phyloP scores from a whole-genome alignment of 2,329 filamentous ascomycete genomes.

The Curvularia eragrostidis region DNA sequence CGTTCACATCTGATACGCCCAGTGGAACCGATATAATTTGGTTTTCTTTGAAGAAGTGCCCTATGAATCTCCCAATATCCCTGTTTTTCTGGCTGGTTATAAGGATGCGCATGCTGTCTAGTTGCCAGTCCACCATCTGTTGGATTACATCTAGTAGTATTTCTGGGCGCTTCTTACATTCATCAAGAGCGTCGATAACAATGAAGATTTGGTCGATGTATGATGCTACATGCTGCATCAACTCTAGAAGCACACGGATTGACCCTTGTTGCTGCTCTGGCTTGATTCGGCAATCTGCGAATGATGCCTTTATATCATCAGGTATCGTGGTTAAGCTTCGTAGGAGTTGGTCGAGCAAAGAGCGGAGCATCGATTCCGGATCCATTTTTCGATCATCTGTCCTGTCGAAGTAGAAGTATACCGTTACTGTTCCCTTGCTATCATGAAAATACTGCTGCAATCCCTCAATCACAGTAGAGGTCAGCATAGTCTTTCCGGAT shows the following conservation, averaged over 20 bases:
- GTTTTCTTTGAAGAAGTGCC: conserved; percentile 15
- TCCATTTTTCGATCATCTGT: conserved; percentile 48
- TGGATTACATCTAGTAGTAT: conserved; percentile 37
- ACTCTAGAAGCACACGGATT: conserved; percentile 28
- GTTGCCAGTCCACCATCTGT: conserved; percentile 21
- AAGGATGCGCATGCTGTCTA: conserved; percentile 27
- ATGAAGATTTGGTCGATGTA: conserved; percentile 23
- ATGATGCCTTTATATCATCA: conserved; percentile 32
- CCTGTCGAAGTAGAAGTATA: conserved; percentile 47
- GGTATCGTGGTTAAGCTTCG: conserved; percentile 20
- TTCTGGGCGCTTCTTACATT: conserved; percentile 31
- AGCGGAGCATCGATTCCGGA: conserved; percentile 47
- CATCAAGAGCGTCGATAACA: conserved; percentile 41
- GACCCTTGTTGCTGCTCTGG: conserved; percentile 30
- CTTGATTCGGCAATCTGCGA: conserved; percentile 25
- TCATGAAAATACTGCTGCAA: conserved; percentile 14
- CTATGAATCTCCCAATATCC: too few species aligned
- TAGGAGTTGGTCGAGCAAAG: conserved; percentile 49
- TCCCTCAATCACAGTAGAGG: conserved; percentile 47
- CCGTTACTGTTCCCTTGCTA: neutral
- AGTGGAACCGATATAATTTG: neutral
- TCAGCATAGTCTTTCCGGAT: conserved; percentile 54
- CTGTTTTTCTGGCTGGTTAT: conserved; percentile 17
- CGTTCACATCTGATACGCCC: too few species aligned
- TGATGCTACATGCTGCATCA: conserved; percentile 25